Percentiles rank a stretch among this genome's conserved stretches.
Evolutionary conservation across 2,329 filamentous ascomycete species (phyloP).

Genomic region (Teratosphaeria viscida): DNA sequence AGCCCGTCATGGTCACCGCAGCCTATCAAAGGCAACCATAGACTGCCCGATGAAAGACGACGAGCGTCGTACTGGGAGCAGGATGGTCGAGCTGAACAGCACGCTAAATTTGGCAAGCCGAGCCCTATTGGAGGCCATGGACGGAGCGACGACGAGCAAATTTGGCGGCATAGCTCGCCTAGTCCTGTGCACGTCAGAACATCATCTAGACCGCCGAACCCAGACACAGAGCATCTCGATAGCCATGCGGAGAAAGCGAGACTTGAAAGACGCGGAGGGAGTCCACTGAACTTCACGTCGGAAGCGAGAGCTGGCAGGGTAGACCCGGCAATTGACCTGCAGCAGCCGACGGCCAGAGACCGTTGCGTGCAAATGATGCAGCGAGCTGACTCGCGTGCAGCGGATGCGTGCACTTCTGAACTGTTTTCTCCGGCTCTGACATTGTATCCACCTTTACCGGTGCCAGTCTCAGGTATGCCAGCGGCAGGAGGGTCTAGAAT

Average conservation of each 20-base stretch:
- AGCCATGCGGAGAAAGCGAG: neutral
- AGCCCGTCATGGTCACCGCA: slow-evolving; percentile 2
- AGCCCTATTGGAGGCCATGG: slow-evolving; percentile 1
- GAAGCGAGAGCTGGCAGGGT: neutral
- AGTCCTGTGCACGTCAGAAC: neutral
- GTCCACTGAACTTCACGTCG: neutral
- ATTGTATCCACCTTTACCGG: slow-evolving; percentile 8
- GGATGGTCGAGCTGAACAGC: neutral
- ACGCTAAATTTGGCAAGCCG: slow-evolving; percentile 4
- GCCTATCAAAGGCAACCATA: slow-evolving; percentile 1
- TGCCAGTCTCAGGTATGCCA: slow-evolving; percentile 4
- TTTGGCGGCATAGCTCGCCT: neutral
- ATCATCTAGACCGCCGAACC: neutral
- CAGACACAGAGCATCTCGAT: neutral
- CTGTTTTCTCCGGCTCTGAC: neutral
- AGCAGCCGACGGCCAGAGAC: neutral
- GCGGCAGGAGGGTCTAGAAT: neutral
- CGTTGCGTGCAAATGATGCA: neutral
- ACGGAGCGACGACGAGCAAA: neutral
- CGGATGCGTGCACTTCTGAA: neutral
- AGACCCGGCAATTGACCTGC: neutral
- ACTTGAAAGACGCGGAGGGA: neutral
- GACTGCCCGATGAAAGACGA: slow-evolving; percentile 1
- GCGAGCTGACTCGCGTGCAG: neutral
- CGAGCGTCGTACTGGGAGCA: slow-evolving; percentile 1